A percentile compares a stretch with the other conserved stretches of the same genome.
Evolutionary conservation across 1,284 basidiomycete genomes (phyloP).

Genomic region (Fistulinella cinereoalba): DNA sequence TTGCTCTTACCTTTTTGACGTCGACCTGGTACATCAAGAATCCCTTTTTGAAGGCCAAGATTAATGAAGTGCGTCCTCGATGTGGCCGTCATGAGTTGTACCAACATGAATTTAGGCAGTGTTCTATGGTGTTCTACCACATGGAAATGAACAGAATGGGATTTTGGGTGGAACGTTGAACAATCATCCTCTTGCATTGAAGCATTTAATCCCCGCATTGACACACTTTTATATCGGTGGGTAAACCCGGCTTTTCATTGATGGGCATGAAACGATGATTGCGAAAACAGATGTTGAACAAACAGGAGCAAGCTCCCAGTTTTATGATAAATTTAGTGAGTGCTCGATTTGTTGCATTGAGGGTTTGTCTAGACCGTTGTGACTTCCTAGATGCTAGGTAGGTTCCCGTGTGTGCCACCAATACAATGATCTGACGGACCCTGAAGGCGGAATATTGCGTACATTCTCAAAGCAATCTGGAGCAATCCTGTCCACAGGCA

Average conservation of each 20-base stretch:
- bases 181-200: constrained; percentile 80
- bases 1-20: constrained; percentile 88
- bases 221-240: constrained; percentile 94
- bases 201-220: constrained; percentile 87
- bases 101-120: constrained; percentile 57
- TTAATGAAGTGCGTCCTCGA: constrained; percentile 71
- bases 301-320: constrained; percentile 96
- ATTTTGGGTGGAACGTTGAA: constrained; percentile 83
- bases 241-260: neutral
- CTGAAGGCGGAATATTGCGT: constrained; percentile 78
- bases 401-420: constrained; percentile 1
- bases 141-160: constrained; percentile 73
- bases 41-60: constrained; percentile 96
- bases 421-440: constrained; percentile 12
- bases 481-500: constrained; percentile 83
- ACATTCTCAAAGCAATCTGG: constrained; percentile 87
- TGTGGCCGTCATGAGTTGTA: neutral
- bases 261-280: constrained; percentile 1
- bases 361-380: constrained; percentile 5
- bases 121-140: constrained; percentile 79
- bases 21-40: constrained; percentile 99
- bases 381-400: constrained; percentile 54
- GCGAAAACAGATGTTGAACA: constrained; percentile 84
- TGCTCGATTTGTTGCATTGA: constrained; percentile 21
- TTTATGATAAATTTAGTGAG: constrained; percentile 97